These are phyloP conservation scores for Colletotrichum noveboracense DNA, from an alignment of 2,329 filamentous ascomycete genomes.

Conservation along the genomic window DNA sequence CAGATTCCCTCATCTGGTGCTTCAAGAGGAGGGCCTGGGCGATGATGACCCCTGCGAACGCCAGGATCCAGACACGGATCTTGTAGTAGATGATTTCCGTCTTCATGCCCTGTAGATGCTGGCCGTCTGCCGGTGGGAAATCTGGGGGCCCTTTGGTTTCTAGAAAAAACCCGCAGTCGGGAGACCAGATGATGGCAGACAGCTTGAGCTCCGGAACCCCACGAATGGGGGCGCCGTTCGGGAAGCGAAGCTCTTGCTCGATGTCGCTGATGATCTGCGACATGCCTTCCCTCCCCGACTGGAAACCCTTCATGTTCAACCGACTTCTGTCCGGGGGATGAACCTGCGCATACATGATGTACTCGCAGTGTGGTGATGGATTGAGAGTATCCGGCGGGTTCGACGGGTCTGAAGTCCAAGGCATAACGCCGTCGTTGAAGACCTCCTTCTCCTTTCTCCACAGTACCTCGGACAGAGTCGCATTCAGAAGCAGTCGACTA, in stretches of 20 bases:
- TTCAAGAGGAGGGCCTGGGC: constrained; percentile 68
- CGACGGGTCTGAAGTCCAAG: constrained; percentile 77
- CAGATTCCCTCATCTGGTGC: constrained; percentile 69
- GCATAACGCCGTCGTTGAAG: constrained; percentile 65
- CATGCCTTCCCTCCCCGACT: constrained; percentile 35
- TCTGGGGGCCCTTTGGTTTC: constrained; percentile 68
- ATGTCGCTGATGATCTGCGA: constrained; percentile 55
- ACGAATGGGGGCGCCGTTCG: constrained; percentile 62
- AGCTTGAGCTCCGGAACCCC: constrained; percentile 63
- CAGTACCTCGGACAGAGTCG: constrained; percentile 72
- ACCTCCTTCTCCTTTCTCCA: constrained; percentile 64
- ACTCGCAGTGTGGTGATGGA: constrained; percentile 82
- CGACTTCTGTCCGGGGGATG: constrained; percentile 55
- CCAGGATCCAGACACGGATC: constrained; percentile 64
- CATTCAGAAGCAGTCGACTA: constrained; percentile 71
- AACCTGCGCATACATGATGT: constrained; percentile 84
- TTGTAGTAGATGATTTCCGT: constrained; percentile 62
- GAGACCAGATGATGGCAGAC: constrained; percentile 70
- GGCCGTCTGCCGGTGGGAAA: constrained; percentile 53
- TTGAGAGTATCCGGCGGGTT: constrained; percentile 62
- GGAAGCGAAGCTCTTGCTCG: constrained; percentile 67
- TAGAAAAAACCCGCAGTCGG: constrained; percentile 71
- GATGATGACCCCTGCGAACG: constrained; percentile 61
- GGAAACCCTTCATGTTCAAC: constrained; percentile 35
- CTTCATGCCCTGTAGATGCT: constrained; percentile 66